phyloP scores from a whole-genome alignment of 768 basidiomycete species.

The Boletus insuetus region DNA sequence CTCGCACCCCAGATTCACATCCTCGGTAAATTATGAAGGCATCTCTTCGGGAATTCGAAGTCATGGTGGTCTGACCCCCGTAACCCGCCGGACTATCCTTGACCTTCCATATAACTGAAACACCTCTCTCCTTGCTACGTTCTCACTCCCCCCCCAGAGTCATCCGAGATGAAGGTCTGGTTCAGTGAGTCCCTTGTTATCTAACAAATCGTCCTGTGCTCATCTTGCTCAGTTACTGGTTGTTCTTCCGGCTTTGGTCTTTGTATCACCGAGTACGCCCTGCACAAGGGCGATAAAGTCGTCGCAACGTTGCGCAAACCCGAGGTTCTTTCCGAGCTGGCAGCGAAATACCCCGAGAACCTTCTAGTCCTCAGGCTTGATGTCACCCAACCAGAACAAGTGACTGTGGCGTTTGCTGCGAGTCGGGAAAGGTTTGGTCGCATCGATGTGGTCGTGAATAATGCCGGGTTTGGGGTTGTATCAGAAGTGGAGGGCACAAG shows the following conservation, averaged over 20 bases:
- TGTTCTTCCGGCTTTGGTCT: slow-evolving; percentile 40
- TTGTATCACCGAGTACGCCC: slow-evolving; percentile 28
- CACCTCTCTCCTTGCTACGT: background rate
- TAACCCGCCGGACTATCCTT: too few relatives aligned
- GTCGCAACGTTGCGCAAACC: slow-evolving; percentile 45
- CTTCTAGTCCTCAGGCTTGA: slow-evolving; percentile 35
- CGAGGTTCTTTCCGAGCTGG: slow-evolving; percentile 27
- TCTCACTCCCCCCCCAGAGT: background rate
- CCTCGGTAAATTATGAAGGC: too few relatives aligned
- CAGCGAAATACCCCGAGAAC: slow-evolving; percentile 19
- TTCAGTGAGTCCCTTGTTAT: slow-evolving; percentile 11
- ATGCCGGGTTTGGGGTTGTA: background rate
- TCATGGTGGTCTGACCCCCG: too few relatives aligned
- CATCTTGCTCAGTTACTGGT: slow-evolving; percentile 36
- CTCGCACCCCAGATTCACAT: too few relatives aligned
- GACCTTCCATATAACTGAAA: background rate
- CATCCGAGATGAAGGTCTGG: slow-evolving; percentile 18
- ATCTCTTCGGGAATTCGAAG: too few relatives aligned
- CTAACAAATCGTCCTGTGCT: background rate
- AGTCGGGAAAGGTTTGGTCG: slow-evolving; percentile 20
- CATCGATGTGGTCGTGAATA: slow-evolving; percentile 20
- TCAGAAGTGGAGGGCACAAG: slow-evolving; percentile 29
- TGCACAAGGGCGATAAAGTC: slow-evolving; percentile 37
- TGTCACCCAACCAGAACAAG: slow-evolving; percentile 27
- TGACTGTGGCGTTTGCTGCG: background rate